Percentiles rank a stretch among this genome's conserved stretches.
These are phyloP conservation scores for Chloromonas sp. DNA, from an alignment of 163 green algal species.

Conservation along the genomic window DNA sequence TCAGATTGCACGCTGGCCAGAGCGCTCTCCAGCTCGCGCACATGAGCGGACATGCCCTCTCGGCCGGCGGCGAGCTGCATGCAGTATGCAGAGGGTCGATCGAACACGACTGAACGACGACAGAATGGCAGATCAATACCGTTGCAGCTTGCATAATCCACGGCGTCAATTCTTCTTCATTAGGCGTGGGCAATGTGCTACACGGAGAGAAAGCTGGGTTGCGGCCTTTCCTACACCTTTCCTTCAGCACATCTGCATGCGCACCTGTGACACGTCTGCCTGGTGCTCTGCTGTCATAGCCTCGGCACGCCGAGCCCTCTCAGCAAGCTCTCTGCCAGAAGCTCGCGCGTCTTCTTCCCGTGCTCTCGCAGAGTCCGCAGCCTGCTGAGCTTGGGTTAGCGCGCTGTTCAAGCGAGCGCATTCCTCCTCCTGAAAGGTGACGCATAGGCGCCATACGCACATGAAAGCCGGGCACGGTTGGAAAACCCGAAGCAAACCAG, in stretches of 20 bases:
- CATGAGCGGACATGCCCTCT: constrained; percentile 11
- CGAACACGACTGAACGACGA: not conserved
- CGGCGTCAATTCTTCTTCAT: not conserved
- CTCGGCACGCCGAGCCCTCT: constrained; percentile 41
- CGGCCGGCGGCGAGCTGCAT: constrained; percentile 22
- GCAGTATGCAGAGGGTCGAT: too few relatives aligned
- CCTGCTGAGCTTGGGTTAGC: constrained; percentile 33
- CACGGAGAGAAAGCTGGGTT: too few relatives aligned
- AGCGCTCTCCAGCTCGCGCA: constrained; percentile 21
- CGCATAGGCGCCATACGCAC: too few relatives aligned
- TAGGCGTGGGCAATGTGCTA: not conserved
- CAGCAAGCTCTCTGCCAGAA: constrained; percentile 39
- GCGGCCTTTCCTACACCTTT: not conserved
- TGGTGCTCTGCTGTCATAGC: constrained; percentile 38
- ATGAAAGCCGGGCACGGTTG: not conserved
- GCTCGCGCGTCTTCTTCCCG: constrained; percentile 43
- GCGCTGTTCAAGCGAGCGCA: constrained; percentile 14
- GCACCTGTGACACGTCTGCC: constrained; percentile 39
- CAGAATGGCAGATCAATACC: not conserved
- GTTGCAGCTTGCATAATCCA: not conserved
- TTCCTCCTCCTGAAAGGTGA: constrained; percentile 18
- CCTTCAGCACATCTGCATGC: not conserved
- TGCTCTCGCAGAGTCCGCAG: constrained; percentile 22
- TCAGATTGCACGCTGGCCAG: constrained; percentile 13
- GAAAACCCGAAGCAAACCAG: too few relatives aligned